Evolutionary conservation across 2,329 filamentous ascomycete species (phyloP), one percentile per base, ranked within the genome.

Genomic region (Neopestalotiopsis sp.): DNA sequence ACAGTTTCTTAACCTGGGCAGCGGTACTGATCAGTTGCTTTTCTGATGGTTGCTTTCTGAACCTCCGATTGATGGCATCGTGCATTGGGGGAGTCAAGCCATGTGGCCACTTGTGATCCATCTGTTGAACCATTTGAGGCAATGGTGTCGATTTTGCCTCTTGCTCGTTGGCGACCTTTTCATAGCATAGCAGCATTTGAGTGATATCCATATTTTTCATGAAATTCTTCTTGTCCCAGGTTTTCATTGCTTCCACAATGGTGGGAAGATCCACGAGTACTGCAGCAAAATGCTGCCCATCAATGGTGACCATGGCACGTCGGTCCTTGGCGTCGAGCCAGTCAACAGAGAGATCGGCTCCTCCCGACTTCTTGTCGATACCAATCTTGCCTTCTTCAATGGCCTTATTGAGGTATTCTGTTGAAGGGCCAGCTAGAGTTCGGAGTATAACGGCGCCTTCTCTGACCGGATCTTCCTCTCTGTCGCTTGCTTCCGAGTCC

Each of bases 401-500:
- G 28, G 91, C 90, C 70, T 91, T 87, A 52, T 91, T 88, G 32
- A 99, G 83, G 75, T 95, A 94, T 30, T 98, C 93, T 77, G 92
- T 93, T 80, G 98, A 93, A 38, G 92, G 89, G 0, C 94, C 95
- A 0, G 94, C 93, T 67, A 90, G 80, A 92, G 98, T 97, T 69
- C 96, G 93, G 70, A 99, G 81, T 9, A 99, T 86, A 73, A 98
- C 94, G 72, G 97, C 92, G 76, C 95, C 92, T 80, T 98, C 95
- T 70, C 97, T 93, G 1, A 92, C 88, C 0, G 96, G 96, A 76
- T 99, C 96, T 10, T 84, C 81, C 79, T 99, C 96, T 14, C 91
- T 90, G 77, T 98, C 96, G 67, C 94, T 96, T 13, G 95, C 94
- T 80, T 98, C 96, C 3, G 95, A 98, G 78, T 99, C 96, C 81